phyloP scores from a whole-genome alignment of 441 rosid genomes.

The Brassica hybrid region DNA sequence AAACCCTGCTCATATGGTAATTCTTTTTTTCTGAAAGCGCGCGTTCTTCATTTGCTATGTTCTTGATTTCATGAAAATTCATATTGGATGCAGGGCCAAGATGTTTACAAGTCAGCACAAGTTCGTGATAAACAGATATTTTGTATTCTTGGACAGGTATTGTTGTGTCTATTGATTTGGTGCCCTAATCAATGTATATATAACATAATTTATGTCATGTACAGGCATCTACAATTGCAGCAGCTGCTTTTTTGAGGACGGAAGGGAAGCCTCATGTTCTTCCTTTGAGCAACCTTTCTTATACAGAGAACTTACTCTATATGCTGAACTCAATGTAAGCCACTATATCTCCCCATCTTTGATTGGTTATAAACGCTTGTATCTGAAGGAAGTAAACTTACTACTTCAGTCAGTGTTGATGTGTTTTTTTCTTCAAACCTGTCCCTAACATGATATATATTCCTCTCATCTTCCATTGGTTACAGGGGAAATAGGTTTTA shows the following conservation, averaged over 20 bases:
- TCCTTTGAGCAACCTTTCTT: constrained; percentile 5
- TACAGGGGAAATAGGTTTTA: constrained; percentile 89
- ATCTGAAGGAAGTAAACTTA: neutral
- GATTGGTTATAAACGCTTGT: neutral
- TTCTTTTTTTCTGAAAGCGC: constrained; percentile 13
- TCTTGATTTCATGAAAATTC: neutral
- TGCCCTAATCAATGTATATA: neutral
- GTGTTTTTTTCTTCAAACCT: neutral
- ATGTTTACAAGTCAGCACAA: constrained; percentile 1
- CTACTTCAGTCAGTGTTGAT: neutral
- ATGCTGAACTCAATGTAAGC: neutral
- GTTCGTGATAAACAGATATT: neutral
- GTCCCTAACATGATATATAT: neutral
- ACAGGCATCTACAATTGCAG: neutral
- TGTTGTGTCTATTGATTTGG: neutral
- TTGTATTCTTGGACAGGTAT: neutral
- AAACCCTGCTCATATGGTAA: constrained; percentile 83
- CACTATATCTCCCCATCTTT: neutral
- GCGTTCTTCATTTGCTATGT: neutral
- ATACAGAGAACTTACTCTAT: constrained; percentile 1
- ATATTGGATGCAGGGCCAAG: neutral
- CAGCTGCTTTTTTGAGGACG: neutral
- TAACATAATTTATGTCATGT: neutral
- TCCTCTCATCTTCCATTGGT: neutral
- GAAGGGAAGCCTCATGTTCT: neutral